Evolutionary conservation across 2,329 filamentous ascomycete species (phyloP), one percentile per base, ranked within the genome.

Genomic region (Ceratocystis lukuohia): DNA sequence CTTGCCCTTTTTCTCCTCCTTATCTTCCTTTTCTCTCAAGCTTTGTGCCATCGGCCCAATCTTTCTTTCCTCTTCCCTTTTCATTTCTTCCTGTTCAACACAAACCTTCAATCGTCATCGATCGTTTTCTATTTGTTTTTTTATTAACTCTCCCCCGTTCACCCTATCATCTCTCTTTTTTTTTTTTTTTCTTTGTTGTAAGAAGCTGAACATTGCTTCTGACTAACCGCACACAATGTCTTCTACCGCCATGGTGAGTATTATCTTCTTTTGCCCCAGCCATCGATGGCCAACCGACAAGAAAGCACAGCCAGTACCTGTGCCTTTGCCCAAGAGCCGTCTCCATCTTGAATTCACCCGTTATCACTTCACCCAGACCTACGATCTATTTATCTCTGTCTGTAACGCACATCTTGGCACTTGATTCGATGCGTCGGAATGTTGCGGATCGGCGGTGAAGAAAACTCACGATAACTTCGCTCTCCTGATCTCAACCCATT

Each of bases 241-340:
- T 37, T 3, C 65, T 28, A 66, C 45, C 65, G 48, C 65, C 45
- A 66, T 66, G 65, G 65, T 66, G 44, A 62, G 65, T 66, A 17
- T 44, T 45, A 56, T 56, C 37, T 37, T 28, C 28, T 15, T 64
- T 41, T 41, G 48, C 46, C 56, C 57, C 28, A 15, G 8, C 17
- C 12, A n/a, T 59, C 56, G 56, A 59, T 30, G 56, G n/a, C 28
- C 56, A n/a, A 37, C 15, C 56, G 15, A 37, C 17, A 59, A 37
- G 56, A 28, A 30, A 37, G 28, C 28, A 59, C 33, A 17, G 30
- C 17, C 28, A 7, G 12, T 59, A 28, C 28, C 56, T 59, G 12
- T 59, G 56, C 28, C 56, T 59, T 22, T 56, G 50, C 25, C 56
- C 56, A 59, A 59, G 5, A 15, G n/a, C 8, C 56, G 33, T 59